These are phyloP conservation scores for Pecoramyces ruminantium DNA, from an alignment of 192 early-diverging fungal species.

Conservation along the genomic window DNA sequence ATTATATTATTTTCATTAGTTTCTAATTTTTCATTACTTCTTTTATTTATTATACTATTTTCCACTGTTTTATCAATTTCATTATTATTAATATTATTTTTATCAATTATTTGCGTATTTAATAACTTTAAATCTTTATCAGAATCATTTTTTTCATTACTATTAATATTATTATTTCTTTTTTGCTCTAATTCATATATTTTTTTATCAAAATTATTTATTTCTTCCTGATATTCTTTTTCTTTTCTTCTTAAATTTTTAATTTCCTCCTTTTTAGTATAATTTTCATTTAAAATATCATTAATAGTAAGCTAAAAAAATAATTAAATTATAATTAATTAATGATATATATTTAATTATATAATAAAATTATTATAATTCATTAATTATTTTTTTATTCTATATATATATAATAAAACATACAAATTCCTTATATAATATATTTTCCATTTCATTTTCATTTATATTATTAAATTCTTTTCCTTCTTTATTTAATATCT, in stretches of 20 bases:
- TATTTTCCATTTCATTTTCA: background rate
- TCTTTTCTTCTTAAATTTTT: background rate
- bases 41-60: background rate
- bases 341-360: too few relatives aligned
- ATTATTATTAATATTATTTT: background rate
- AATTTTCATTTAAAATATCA: background rate
- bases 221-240: background rate
- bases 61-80: background rate
- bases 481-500: background rate
- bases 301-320: background rate
- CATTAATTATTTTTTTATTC: too few relatives aligned
- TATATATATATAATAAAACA: too few relatives aligned
- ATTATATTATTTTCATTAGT: background rate
- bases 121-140: background rate
- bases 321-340: too few relatives aligned
- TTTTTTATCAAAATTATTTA: background rate
- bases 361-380: too few relatives aligned
- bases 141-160: background rate
- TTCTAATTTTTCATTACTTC: background rate
- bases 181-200: background rate
- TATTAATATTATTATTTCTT: background rate
- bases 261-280: background rate
- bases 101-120: background rate
- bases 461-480: background rate
- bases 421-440: background rate